Evolutionary conservation across 2,329 filamentous ascomycete species (phyloP).

Genomic region (Escovopsis weberi): DNA sequence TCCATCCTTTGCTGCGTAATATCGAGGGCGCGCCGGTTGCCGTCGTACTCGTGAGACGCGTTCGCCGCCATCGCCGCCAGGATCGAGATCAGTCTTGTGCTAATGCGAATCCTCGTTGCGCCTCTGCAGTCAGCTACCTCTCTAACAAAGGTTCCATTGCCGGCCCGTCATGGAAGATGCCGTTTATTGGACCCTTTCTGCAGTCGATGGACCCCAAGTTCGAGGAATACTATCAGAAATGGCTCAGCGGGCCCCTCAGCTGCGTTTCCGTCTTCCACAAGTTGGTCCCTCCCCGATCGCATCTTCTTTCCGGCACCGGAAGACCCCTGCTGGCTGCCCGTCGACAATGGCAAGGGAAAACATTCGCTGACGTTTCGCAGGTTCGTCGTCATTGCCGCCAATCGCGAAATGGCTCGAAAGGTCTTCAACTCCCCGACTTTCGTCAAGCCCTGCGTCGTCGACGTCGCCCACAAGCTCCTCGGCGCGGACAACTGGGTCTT

Average conservation of each 20-base stretch:
- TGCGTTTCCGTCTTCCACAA: slow-evolving; percentile 99
- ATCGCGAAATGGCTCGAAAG: slow-evolving; percentile 88
- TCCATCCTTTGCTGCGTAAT: background rate
- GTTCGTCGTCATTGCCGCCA: slow-evolving; percentile 94
- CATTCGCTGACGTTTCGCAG: slow-evolving; percentile 25
- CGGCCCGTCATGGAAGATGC: slow-evolving; percentile 61
- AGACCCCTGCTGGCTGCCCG: slow-evolving; percentile 1
- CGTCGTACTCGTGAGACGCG: no score
- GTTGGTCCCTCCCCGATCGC: slow-evolving; percentile 30
- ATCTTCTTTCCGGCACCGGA: background rate
- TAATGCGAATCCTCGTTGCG: background rate
- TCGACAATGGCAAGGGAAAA: background rate
- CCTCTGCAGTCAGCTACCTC: slow-evolving; percentile 52
- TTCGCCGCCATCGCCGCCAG: no score
- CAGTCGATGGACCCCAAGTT: slow-evolving; percentile 88
- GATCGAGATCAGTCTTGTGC: background rate
- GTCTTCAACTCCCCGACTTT: slow-evolving; percentile 87
- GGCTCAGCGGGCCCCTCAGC: slow-evolving; percentile 79
- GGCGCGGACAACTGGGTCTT: slow-evolving; percentile 94
- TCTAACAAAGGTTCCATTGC: slow-evolving; percentile 61
- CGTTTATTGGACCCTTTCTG: slow-evolving; percentile 91
- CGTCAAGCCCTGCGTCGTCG: slow-evolving; percentile 93
- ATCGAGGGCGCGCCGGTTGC: no score
- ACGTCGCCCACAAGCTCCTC: slow-evolving; percentile 84
- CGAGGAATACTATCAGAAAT: slow-evolving; percentile 81